Conservation (phyloP, 768 basidiomycete genomes). For the Scleroderma citrinum region DNA sequence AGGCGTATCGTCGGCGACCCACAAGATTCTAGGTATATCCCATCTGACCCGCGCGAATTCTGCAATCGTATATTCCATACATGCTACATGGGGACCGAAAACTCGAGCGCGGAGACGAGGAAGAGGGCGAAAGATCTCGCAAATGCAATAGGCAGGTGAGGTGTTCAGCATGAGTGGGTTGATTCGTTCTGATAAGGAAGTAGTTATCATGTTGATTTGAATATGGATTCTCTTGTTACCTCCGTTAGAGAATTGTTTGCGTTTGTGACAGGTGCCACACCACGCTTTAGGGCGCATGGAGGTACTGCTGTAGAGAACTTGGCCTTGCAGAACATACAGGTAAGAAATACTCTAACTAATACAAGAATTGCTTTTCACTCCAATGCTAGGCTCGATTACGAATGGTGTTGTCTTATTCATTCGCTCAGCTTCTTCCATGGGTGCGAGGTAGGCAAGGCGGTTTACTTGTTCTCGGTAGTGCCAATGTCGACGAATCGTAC, state of each 20-base stretch:
- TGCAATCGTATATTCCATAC: slow-evolving; percentile 88
- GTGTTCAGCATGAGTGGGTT: background rate
- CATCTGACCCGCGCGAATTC: slow-evolving; percentile 85
- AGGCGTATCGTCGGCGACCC: slow-evolving; percentile 83
- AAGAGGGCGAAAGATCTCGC: slow-evolving; percentile 82
- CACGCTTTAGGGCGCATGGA: slow-evolving; percentile 81
- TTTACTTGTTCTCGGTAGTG: slow-evolving; percentile 91
- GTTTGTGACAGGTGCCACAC: slow-evolving; percentile 69
- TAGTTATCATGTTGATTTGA: slow-evolving; percentile 91
- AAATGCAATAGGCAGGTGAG: slow-evolving; percentile 83
- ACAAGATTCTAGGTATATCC: slow-evolving; percentile 74
- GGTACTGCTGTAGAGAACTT: slow-evolving; percentile 87
- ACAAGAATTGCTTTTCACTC: background rate
- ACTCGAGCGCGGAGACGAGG: slow-evolving; percentile 85
- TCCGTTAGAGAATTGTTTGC: slow-evolving; percentile 79
- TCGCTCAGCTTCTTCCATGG: slow-evolving; percentile 93
- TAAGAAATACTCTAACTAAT: slow-evolving; percentile 14
- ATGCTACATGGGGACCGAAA: slow-evolving; percentile 98
- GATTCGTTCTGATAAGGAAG: background rate
- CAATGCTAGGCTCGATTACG: slow-evolving; percentile 69
- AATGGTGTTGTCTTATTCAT: slow-evolving; percentile 93
- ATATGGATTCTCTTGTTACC: slow-evolving; percentile 91
- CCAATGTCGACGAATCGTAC: slow-evolving; percentile 96
- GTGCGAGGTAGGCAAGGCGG: slow-evolving; percentile 80
- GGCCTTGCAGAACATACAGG: slow-evolving; percentile 96